Percentiles rank a stretch among this genome's conserved stretches.
Conservation (phyloP, 139 green algal species). For the Parachlorella kessleri region DNA sequence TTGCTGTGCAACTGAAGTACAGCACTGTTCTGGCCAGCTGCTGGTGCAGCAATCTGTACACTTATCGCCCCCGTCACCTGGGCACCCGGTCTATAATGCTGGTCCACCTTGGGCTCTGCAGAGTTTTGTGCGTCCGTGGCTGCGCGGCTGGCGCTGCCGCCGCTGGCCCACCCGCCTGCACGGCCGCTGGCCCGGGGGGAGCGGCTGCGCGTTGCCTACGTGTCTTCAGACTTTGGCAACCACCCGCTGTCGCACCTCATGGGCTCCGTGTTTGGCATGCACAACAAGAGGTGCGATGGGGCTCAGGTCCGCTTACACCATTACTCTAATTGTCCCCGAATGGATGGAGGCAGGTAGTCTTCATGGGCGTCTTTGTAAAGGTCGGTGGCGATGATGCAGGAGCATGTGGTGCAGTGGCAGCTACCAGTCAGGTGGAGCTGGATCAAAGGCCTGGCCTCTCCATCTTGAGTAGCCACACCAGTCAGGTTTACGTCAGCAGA, state of each 20-base stretch:
- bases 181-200: conserved; percentile 48
- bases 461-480: too few species aligned
- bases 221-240: conserved; percentile 92
- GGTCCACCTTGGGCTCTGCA: not conserved
- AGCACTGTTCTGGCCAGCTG: too few species aligned
- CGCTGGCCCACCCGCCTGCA: conserved; percentile 58
- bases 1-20: too few species aligned
- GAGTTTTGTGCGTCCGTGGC: conserved; percentile 28
- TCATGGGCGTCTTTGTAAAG: too few species aligned
- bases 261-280: conserved; percentile 87
- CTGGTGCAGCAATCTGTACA: not conserved
- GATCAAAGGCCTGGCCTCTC: too few species aligned
- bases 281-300: conserved; percentile 64
- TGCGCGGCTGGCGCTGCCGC: conserved; percentile 42
- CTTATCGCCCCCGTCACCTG: not conserved
- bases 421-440: too few species aligned
- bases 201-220: conserved; percentile 73
- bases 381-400: too few species aligned
- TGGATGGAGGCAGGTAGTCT: too few species aligned
- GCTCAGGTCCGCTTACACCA: not conserved
- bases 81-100: not conserved
- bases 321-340: too few species aligned
- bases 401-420: too few species aligned
- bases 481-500: too few species aligned
- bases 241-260: conserved; percentile 93